Evolutionary conservation across 225 moss, liverwort and hornwort genomes (phyloP).

Genomic region (Pseudisothecium myosuroides): DNA sequence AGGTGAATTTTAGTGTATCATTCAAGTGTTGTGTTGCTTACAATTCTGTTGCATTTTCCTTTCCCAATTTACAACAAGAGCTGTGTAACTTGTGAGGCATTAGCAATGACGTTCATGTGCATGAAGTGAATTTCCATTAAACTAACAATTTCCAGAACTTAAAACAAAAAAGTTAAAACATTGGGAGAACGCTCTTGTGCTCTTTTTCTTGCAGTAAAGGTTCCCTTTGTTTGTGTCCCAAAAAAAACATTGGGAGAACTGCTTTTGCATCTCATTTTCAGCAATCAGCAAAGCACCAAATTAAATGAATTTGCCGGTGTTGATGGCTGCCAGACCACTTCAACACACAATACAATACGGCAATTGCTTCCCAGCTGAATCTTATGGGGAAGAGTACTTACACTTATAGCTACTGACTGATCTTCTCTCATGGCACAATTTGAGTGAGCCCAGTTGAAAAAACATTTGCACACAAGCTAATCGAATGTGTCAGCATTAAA

Average conservation of each 20-base stretch:
- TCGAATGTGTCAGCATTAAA: not conserved
- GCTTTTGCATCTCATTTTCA: not conserved
- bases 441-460: not conserved
- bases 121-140: not conserved
- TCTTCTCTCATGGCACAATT: not conserved
- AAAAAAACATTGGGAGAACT: too few species aligned
- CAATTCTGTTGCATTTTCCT: not conserved
- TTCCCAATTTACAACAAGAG: not conserved
- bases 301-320: not conserved
- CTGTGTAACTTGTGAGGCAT: rapidly evolving
- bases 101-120: not conserved
- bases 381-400: too few species aligned
- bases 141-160: not conserved
- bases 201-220: too few species aligned
- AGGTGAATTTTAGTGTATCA: not conserved
- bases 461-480: not conserved
- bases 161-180: not conserved
- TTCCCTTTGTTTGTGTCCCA: too few species aligned
- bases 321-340: not conserved
- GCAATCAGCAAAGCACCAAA: not conserved
- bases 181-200: too few species aligned
- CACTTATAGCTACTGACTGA: not conserved
- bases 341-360: rapidly evolving
- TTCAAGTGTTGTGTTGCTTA: not conserved
- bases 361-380: not conserved